Evolutionary conservation across 2,329 filamentous ascomycete species (phyloP), one percentile per base, ranked within the genome.

Genomic region (Pseudonectria foliicola): DNA sequence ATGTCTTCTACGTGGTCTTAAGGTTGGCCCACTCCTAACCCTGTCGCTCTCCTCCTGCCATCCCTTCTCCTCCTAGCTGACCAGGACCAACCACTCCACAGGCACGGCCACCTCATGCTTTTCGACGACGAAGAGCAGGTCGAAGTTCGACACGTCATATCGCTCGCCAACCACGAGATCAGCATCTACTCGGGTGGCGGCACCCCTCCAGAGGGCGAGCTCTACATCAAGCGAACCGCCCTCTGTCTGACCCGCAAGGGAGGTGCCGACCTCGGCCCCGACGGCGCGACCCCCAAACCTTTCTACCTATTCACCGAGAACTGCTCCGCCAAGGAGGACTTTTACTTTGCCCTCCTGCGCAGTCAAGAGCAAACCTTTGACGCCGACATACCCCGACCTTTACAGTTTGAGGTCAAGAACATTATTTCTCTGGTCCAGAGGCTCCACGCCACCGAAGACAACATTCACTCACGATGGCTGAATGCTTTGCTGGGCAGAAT

Each of bases 251-350:
- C 77, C n/a, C 75, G 86, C 48, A 82, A 75, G 24, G 68, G 73
- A 23, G 67, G 67, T 16, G 63, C 66, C 16, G 76, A 81, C 12
- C 49, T 70, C 18, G 64, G 70, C 3, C 71, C 75, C 4, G 77
- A 80, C 43, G 65, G 59, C 25, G 68, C 67, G 24, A 54, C 73
- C 3, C 80, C 85, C 6, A 89, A 85, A 48, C 88, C 92, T 0
- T 96, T 95, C 63, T 96, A 81, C 54, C 69, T 98, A 4, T 98
- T 96, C 60, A 93, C 86, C 0, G 88, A 96, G 47, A 95, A 93
- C 53, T 86, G 86, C 57, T 95, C 89, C 0, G 87, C 92, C 30
- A 98, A 98, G 60, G 92, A 98, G 60, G 92, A 98, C 57, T 96
- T 98, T 62, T 98, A 98, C 59, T 90, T 95, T 61, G 85, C 90